Conservation (phyloP, 345 rosid species). For the Aurinia saxatilis region DNA sequence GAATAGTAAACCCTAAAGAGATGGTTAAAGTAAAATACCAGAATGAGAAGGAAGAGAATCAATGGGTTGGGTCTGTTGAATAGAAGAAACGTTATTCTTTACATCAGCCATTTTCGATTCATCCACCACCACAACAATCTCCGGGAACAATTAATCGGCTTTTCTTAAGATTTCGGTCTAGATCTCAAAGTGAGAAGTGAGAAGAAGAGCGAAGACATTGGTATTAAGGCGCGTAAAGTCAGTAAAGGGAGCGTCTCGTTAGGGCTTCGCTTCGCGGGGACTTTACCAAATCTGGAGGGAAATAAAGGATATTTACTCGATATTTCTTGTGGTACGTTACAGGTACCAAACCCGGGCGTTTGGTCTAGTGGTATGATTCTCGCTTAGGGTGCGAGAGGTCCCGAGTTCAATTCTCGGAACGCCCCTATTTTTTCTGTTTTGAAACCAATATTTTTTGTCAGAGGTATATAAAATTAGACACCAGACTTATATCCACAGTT, state of each 20-base stretch:
- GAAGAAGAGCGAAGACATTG: neutral
- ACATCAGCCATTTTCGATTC: slow-evolving; percentile 28
- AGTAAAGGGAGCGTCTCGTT: slow-evolving; percentile 17
- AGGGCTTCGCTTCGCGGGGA: slow-evolving; percentile 19
- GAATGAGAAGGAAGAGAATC: slow-evolving; percentile 23
- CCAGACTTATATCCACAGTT: too few relatives aligned
- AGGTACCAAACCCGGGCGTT: slow-evolving; percentile 36
- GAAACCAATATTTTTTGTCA: too few relatives aligned
- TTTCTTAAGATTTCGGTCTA: neutral
- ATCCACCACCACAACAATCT: neutral
- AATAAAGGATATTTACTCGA: neutral
- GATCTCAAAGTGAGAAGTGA: neutral
- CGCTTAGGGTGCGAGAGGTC: slow-evolving; percentile 91
- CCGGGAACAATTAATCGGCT: neutral
- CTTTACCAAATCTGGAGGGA: slow-evolving; percentile 15
- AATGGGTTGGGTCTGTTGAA: slow-evolving; percentile 31
- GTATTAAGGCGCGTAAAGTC: slow-evolving; percentile 17
- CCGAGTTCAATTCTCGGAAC: slow-evolving; percentile 80
- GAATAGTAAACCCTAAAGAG: neutral
- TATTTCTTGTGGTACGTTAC: too few relatives aligned
- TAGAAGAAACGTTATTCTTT: neutral
- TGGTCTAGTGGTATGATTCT: slow-evolving; percentile 93
- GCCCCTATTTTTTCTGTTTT: too few relatives aligned
- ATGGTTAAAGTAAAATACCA: too few relatives aligned
- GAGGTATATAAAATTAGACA: too few relatives aligned